Evolutionary conservation across 352 stramenopile genomes (phyloP).

Genomic region (Phytophthora agathidicida): DNA sequence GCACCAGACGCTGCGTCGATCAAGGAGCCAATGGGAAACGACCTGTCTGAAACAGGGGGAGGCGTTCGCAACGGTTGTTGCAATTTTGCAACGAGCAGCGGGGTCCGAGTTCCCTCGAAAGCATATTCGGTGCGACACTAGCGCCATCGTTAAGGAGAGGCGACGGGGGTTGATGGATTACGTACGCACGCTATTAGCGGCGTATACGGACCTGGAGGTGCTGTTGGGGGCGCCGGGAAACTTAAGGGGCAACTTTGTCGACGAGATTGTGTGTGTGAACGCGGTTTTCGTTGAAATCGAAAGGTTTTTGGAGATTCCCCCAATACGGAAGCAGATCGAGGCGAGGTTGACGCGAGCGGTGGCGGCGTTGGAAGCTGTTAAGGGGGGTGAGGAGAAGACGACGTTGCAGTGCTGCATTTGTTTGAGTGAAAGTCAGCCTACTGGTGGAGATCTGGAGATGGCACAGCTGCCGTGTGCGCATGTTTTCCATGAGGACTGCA

Average conservation of each 20-base stretch:
- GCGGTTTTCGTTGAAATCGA: slow-evolving; percentile 29
- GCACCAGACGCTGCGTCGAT: slow-evolving; percentile 18
- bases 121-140: slow-evolving; percentile 37
- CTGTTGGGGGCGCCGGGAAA: slow-evolving; percentile 11
- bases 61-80: slow-evolving; percentile 7
- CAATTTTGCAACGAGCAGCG: slow-evolving; percentile 14
- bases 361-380: slow-evolving; percentile 18
- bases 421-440: slow-evolving; percentile 14
- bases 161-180: slow-evolving; percentile 26
- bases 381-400: background rate
- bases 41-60: slow-evolving; percentile 22
- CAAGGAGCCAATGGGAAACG: slow-evolving; percentile 17
- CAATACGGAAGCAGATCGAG: slow-evolving; percentile 35
- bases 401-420: slow-evolving; percentile 28
- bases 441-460: slow-evolving; percentile 21
- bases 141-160: slow-evolving; percentile 29
- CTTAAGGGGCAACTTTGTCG: slow-evolving; percentile 6
- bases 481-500: slow-evolving; percentile 64
- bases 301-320: slow-evolving; percentile 36
- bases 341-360: slow-evolving; percentile 24
- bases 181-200: slow-evolving; percentile 19
- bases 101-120: slow-evolving; percentile 32
- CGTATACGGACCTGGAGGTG: slow-evolving; percentile 35
- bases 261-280: slow-evolving; percentile 21
- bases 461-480: slow-evolving; percentile 51